Evolutionary conservation across 345 rosid genomes (phyloP).

Genomic region (Hirschfeldia incana): DNA sequence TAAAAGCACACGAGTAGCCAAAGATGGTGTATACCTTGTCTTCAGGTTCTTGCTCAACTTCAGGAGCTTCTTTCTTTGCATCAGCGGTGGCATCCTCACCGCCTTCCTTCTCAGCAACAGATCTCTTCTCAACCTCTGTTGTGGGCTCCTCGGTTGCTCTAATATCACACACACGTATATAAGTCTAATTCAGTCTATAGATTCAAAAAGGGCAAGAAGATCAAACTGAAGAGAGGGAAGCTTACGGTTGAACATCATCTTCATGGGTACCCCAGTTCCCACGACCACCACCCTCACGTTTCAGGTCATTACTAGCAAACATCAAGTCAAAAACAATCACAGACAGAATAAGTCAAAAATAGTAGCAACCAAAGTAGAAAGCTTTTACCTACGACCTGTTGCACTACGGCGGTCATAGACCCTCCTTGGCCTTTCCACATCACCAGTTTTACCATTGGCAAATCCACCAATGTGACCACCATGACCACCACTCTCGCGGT

Average conservation of each 20-base stretch:
- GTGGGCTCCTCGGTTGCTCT: constrained; percentile 67
- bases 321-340: neutral
- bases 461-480: constrained; percentile 65
- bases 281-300: constrained; percentile 90
- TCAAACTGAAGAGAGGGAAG: neutral
- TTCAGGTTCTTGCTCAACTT: constrained; percentile 48
- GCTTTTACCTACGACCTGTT: constrained; percentile 83
- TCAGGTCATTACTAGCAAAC: constrained; percentile 59
- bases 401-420: constrained; percentile 76
- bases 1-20: neutral
- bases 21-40: constrained; percentile 49
- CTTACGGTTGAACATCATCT: constrained; percentile 78
- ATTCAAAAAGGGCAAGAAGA: neutral
- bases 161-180: neutral
- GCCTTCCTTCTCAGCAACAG: constrained; percentile 57
- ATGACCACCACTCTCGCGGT: constrained; percentile 24
- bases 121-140: constrained; percentile 56
- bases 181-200: neutral
- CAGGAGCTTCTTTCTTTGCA: constrained; percentile 46
- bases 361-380: constrained; percentile 1
- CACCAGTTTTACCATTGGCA: constrained; percentile 67
- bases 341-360: neutral
- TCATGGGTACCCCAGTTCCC: constrained; percentile 87
- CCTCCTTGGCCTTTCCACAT: constrained; percentile 68
- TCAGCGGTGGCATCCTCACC: constrained; percentile 62